A percentile compares a stretch with the other conserved stretches of the same genome.
phyloP scores from a whole-genome alignment of 805 yeast genomes.

The Saturnispora silvae region DNA sequence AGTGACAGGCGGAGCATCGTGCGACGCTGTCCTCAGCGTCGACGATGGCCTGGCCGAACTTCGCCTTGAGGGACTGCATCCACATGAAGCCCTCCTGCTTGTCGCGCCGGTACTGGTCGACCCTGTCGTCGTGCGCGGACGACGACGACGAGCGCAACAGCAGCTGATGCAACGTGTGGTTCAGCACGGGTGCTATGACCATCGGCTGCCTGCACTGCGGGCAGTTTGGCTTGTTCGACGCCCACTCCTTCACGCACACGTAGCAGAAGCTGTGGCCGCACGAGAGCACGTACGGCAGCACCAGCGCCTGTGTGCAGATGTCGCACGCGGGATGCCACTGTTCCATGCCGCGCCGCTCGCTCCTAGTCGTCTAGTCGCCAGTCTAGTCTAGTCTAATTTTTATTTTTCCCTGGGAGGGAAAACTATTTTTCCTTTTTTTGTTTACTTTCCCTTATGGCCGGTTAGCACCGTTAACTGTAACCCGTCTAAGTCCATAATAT shows the following conservation, averaged over 20 bases:
- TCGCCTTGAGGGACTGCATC: conserved; percentile 41
- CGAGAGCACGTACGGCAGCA: conserved; percentile 45
- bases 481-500: too few relatives aligned
- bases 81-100: conserved; percentile 22
- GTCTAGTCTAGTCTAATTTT: background rate
- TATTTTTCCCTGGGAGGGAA: background rate
- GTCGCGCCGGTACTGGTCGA: conserved; percentile 32
- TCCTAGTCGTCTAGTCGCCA: background rate
- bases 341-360: background rate
- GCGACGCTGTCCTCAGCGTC: conserved; percentile 65
- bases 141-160: conserved; percentile 6
- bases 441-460: too few relatives aligned
- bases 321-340: conserved; percentile 31
- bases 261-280: conserved; percentile 78
- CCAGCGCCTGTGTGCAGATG: conserved; percentile 62
- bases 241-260: conserved; percentile 55
- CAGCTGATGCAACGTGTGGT: conserved; percentile 35
- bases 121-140: conserved; percentile 18
- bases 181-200: conserved; percentile 38
- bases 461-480: too few relatives aligned
- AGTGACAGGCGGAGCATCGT: conserved; percentile 65
- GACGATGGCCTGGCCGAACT: conserved; percentile 38
- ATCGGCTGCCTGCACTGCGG: conserved; percentile 54
- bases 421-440: too few relatives aligned
- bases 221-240: conserved; percentile 45